Percentiles rank a stretch among this genome's conserved stretches.
Conservation (phyloP, 2,329 filamentous ascomycete species). For the Fusarium sp. region DNA sequence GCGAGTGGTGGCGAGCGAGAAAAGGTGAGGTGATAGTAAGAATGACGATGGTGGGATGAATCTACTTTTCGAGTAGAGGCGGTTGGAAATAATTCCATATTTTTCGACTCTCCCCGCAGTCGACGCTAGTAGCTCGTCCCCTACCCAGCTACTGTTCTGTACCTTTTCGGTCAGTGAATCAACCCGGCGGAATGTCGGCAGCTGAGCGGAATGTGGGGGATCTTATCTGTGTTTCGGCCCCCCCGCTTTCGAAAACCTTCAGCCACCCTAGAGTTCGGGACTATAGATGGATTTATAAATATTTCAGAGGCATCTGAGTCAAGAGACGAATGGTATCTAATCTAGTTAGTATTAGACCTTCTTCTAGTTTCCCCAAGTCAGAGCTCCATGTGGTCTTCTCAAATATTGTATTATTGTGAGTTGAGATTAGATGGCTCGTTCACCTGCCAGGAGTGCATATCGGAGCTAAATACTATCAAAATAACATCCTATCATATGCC, state of each 20-base stretch:
- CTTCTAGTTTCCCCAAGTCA: too few relatives aligned
- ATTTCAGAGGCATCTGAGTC: background rate
- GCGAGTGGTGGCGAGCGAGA: constrained; percentile 15
- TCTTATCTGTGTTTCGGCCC: constrained; percentile 39
- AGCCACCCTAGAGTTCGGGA: constrained; percentile 29
- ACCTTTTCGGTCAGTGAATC: constrained; percentile 2
- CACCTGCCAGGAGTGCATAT: too few relatives aligned
- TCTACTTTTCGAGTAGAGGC: constrained; percentile 19
- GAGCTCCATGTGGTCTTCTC: too few relatives aligned
- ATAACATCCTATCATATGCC: too few relatives aligned
- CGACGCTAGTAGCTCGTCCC: constrained; percentile 44
- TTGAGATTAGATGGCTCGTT: too few relatives aligned
- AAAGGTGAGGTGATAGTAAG: background rate
- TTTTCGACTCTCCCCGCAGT: constrained; percentile 43
- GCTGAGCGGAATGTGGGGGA: constrained; percentile 35
- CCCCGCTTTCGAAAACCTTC: background rate
- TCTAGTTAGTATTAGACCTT: too few relatives aligned
- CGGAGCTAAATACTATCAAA: too few relatives aligned
- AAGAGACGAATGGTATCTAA: background rate
- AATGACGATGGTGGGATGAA: constrained; percentile 27
- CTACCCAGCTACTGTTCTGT: constrained; percentile 38
- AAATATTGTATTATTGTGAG: too few relatives aligned
- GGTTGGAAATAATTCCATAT: constrained; percentile 44
- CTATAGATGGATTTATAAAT: background rate
- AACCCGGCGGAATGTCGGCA: constrained; percentile 22